Evolutionary conservation across 805 yeast species (phyloP), one percentile per base, ranked within the genome.

Genomic region (Lachancea dasiensis): DNA sequence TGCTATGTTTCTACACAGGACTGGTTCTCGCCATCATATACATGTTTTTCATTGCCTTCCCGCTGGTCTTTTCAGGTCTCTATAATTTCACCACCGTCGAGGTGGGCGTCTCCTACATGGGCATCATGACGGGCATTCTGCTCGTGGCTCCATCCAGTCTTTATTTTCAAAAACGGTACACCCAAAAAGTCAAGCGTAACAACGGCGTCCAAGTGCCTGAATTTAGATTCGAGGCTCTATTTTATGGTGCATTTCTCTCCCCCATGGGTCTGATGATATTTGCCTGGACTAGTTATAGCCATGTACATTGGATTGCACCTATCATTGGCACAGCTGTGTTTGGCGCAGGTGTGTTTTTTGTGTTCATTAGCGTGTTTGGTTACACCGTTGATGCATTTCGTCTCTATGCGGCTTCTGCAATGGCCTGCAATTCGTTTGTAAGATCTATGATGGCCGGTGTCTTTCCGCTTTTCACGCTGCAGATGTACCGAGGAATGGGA

Each of bases 261-360:
- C 86, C 86, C 1, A 65, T 75, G 20, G 73, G 85, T 0, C 61
- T 84, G 37, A 81, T 83, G 65, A 82, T 87, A 74, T 66, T 83
- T 44, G 90, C 79, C 3, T 84, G 92, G 89, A 71, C 86, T 2
- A 71, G 79, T 17, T 72, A 73, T 48, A 39, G 58, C 1, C 53
- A 70, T 21, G 69, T 82, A 8, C 87, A 79, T 53, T 83, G 87
- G 86, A 77, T 81, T 52, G 84, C 72, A 1, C 80, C 92, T 4
- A 63, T 75, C 15, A 70, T 79, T 40, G 77, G 89, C 2, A 89
- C 86, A 42, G 70, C 78, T n/a, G 72, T 86, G 7, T 75, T 82
- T 54, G 89, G 92, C 3, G 70, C 77, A 47, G 81, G 86, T 3
- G 72, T 81, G 31, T 72, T 81, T 27, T 67, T 78, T 52, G 69